phyloP scores from a whole-genome alignment of 163 green algal genomes.

The Scenedesmus sp. region DNA sequence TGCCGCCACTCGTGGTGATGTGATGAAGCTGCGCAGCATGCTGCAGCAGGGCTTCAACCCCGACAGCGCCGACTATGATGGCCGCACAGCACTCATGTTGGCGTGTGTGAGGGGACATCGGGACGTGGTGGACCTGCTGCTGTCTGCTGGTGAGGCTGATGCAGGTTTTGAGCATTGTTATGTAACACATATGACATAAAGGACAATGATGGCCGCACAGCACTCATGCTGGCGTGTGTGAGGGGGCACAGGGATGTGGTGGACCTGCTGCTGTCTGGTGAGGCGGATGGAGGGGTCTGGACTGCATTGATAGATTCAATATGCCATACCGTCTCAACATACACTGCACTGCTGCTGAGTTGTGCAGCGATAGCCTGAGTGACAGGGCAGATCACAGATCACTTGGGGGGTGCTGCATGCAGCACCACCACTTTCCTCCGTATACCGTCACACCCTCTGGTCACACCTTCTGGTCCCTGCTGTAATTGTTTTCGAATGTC shows the following conservation, averaged over 20 bases:
- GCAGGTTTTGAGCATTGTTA: conserved; percentile 55
- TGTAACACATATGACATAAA: conserved; percentile 20
- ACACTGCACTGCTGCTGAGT: too few species aligned
- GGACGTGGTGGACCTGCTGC: conserved; percentile 47
- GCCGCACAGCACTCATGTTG: conserved; percentile 70
- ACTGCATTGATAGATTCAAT: not conserved
- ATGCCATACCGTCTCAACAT: too few species aligned
- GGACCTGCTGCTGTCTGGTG: conserved; percentile 32
- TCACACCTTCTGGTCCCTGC: too few species aligned
- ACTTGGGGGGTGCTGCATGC: too few species aligned
- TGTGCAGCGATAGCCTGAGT: too few species aligned
- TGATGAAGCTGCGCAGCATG: conserved; percentile 41
- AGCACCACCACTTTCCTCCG: too few species aligned
- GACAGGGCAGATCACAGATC: too few species aligned
- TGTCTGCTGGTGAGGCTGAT: not conserved
- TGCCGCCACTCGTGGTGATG: conserved; percentile 56
- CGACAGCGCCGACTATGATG: conserved; percentile 66
- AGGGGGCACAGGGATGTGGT: conserved; percentile 44
- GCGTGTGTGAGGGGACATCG: conserved; percentile 48
- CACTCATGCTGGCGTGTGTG: conserved; percentile 48
- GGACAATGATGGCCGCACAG: too few species aligned
- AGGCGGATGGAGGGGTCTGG: not conserved
- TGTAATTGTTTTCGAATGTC: not conserved
- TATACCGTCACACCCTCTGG: too few species aligned
- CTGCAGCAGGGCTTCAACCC: conserved; percentile 65